Conservation (phyloP, 495 filamentous ascomycete species). For the Bacidia rubella region DNA sequence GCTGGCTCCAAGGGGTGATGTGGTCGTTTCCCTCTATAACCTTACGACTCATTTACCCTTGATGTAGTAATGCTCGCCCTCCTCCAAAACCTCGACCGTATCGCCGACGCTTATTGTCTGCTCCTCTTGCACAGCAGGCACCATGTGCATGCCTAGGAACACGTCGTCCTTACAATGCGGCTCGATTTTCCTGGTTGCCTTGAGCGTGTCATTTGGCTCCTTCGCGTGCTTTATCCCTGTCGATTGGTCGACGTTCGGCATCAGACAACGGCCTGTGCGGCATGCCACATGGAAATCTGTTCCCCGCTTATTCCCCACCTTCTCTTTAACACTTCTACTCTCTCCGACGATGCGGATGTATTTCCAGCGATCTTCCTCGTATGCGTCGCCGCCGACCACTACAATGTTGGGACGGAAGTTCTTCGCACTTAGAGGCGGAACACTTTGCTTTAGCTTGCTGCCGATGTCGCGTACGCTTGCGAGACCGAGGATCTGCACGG, state of each 20-base stretch:
- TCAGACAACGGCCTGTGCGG: conserved; percentile 62
- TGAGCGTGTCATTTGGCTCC: conserved; percentile 64
- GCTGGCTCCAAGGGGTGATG: too few species aligned
- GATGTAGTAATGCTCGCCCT: conserved; percentile 50
- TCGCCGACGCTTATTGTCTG: conserved; percentile 43
- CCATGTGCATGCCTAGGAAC: conserved; percentile 76
- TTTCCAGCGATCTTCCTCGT: conserved; percentile 71
- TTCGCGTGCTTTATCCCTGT: conserved; percentile 54
- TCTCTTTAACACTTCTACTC: neutral
- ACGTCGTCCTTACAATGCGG: conserved; percentile 52
- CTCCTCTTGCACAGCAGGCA: conserved; percentile 42
- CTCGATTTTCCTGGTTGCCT: conserved; percentile 59
- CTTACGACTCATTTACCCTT: too few species aligned
- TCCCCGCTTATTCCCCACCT: neutral
- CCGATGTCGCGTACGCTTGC: conserved; percentile 54
- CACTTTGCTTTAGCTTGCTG: conserved; percentile 33
- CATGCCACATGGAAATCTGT: conserved; percentile 48
- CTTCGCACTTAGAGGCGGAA: conserved; percentile 48
- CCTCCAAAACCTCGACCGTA: conserved; percentile 41
- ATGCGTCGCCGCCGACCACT: conserved; percentile 46
- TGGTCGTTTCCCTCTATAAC: too few species aligned
- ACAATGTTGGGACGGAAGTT: conserved; percentile 83
- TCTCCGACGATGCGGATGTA: conserved; percentile 41
- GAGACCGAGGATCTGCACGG: conserved; percentile 68
- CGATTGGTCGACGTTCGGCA: conserved; percentile 71